Conservation (phyloP, 1,284 basidiomycete genomes). For the Schizophyllum amplum region DNA sequence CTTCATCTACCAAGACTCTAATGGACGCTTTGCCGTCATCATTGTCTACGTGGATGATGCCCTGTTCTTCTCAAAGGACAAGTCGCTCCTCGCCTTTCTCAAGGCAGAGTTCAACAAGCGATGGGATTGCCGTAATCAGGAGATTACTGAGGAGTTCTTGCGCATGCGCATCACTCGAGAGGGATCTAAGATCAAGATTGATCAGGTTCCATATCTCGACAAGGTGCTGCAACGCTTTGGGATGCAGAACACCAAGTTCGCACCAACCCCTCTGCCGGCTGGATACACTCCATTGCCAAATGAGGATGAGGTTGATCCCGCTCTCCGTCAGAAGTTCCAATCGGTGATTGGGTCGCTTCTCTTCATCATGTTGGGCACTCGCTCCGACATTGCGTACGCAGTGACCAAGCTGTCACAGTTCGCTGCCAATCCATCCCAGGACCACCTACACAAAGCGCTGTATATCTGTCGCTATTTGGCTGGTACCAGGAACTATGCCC, state of each 20-base stretch:
- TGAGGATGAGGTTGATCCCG: conserved; percentile 1
- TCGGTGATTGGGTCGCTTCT: conserved; percentile 20
- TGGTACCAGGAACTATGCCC: conserved; percentile 7
- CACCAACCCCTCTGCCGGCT: conserved; percentile 7
- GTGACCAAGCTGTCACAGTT: conserved; percentile 17
- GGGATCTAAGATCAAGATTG: neutral
- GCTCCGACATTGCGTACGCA: conserved; percentile 23
- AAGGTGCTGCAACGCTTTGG: conserved; percentile 6
- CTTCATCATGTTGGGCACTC: conserved; percentile 23
- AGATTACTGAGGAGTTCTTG: neutral
- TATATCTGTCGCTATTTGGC: conserved; percentile 17
- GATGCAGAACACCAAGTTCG: conserved; percentile 2
- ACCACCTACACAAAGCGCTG: conserved; percentile 15
- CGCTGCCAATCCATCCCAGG: conserved; percentile 15
- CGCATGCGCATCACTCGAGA: neutral
- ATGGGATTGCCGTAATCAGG: too few relatives aligned
- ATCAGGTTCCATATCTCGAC: conserved; percentile 7
- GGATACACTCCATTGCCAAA: conserved; percentile 4
- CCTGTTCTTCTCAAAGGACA: too few relatives aligned
- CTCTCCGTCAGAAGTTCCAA: conserved; percentile 2
- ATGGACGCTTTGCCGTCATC: too few relatives aligned
- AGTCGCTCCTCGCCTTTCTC: too few relatives aligned
- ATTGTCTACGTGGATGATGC: too few relatives aligned
- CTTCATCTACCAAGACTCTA: too few relatives aligned
- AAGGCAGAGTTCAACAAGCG: too few relatives aligned